Percentiles rank a stretch among this genome's conserved stretches.
phyloP scores from a whole-genome alignment of 2,329 filamentous ascomycete genomes.

The Phyllosticta citriasiana region DNA sequence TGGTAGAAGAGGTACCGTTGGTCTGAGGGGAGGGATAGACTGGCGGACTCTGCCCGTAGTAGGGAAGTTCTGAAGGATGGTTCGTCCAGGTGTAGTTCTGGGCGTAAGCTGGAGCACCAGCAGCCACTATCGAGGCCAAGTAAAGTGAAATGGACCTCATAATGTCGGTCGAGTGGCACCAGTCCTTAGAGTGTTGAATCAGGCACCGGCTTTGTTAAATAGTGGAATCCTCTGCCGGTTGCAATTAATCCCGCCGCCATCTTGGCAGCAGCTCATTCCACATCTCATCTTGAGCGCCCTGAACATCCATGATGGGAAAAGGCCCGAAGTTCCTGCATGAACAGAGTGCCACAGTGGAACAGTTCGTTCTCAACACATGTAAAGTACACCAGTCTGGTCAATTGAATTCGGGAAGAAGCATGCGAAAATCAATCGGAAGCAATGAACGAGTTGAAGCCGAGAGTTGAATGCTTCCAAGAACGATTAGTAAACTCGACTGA shows the following conservation, averaged over 20 bases:
- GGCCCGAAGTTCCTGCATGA: background rate
- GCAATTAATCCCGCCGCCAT: background rate
- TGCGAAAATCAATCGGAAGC: background rate
- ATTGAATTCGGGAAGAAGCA: background rate
- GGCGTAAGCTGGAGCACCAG: conserved; percentile 5
- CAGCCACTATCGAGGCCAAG: conserved; percentile 4
- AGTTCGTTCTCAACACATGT: background rate
- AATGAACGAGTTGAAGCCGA: background rate
- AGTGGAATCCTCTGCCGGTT: background rate
- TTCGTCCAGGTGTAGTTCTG: conserved; percentile 9
- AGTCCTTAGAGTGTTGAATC: background rate
- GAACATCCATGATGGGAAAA: background rate
- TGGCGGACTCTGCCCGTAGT: conserved; percentile 21
- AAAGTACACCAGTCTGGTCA: background rate
- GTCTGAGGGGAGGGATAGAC: conserved; percentile 21
- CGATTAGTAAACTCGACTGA: background rate
- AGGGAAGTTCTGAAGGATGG: conserved; percentile 17
- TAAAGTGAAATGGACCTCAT: conserved; percentile 5
- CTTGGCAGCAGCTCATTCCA: background rate
- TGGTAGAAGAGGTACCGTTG: conserved; percentile 13
- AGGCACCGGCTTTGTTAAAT: background rate
- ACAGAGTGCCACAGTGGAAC: background rate
- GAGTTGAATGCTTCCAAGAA: background rate
- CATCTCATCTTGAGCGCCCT: background rate
- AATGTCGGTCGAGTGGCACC: background rate